Conservation (phyloP, 306 rosid species). For the Castanea sativa region DNA sequence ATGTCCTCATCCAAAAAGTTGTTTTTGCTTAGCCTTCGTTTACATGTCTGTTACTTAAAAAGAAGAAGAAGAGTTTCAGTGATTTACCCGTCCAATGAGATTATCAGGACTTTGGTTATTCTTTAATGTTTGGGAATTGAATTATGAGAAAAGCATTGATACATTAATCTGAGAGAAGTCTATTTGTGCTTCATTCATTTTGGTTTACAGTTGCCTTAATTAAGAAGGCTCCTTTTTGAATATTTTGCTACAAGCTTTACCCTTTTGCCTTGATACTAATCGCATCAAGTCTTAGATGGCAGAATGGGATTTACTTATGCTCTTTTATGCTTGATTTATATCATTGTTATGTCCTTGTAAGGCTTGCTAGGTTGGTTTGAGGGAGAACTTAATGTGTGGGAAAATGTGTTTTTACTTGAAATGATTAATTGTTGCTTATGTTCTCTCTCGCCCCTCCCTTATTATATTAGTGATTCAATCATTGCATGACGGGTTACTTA, state of each 20-base stretch:
- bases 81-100: background rate
- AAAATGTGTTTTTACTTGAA: background rate
- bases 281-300: background rate
- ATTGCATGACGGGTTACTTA: background rate
- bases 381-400: background rate
- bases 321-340: background rate
- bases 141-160: background rate
- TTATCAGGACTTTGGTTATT: conserved; percentile 2
- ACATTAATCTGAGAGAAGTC: background rate
- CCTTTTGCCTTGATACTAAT: conserved; percentile 3
- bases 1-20: conserved; percentile 2
- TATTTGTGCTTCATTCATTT: conserved; percentile 1
- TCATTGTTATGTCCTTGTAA: background rate
- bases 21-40: background rate
- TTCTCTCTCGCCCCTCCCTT: background rate
- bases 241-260: background rate
- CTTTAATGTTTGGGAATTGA: background rate
- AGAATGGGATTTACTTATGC: background rate
- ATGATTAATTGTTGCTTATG: background rate
- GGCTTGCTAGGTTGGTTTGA: background rate
- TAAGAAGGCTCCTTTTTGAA: background rate
- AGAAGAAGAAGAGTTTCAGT: background rate
- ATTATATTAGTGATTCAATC: background rate
- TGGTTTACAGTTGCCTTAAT: background rate
- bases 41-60: background rate